Base-by-base conservation (phyloP, 805 yeast species). In the Suhomyces prunicola region DNA sequence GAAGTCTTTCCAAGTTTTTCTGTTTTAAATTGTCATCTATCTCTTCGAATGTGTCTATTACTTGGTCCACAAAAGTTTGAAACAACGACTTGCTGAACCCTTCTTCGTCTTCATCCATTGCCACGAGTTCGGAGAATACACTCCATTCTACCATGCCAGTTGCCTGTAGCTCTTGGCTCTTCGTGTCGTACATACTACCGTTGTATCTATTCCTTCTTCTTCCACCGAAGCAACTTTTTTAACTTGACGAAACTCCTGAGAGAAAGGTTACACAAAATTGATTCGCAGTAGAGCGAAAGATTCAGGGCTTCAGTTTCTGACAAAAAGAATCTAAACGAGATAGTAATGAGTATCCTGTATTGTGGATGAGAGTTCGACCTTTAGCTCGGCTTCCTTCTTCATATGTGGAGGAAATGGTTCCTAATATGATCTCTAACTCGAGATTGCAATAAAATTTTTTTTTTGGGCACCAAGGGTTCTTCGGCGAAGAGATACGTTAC, bases 81-180 rank as follows among this genome's bases (percentile, higher is more conserved):
- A 93, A 86, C 53, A 94, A 76, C 36, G 87, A 80, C 61, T 83
- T 77, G 33, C 93, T 86, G 74, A 94, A 94, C 6, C 90, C 97
- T 54, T 92, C 94, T 65, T 88, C 96, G 63, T 93, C 98, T 64
- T 93, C 97, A 70, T 94, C 99, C 97, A 94, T 92, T 50, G 89
- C 85, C 48, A 92, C 81, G 53, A 94, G 78, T 73, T 94, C 98
- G 52, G 86, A 83, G 66, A 94, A 87, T 27, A 91, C 93, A 44
- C 81, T 74, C 97, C 97, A 90, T 67, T 91, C 92, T 55, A 94
- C 86, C 57, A 89, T 75, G 41, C 89, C 96, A 8, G 84, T 67
- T 60, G 72, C 74, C 59, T 80, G 78, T 54, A 76, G 67, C 47
- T 59, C 56, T 47, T 57, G 60, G 50, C 54, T 61, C 44, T 57